Percentiles rank a stretch among this genome's conserved stretches.
Conservation (phyloP, 2,329 filamentous ascomycete species). For the Raffaelea arxii region DNA sequence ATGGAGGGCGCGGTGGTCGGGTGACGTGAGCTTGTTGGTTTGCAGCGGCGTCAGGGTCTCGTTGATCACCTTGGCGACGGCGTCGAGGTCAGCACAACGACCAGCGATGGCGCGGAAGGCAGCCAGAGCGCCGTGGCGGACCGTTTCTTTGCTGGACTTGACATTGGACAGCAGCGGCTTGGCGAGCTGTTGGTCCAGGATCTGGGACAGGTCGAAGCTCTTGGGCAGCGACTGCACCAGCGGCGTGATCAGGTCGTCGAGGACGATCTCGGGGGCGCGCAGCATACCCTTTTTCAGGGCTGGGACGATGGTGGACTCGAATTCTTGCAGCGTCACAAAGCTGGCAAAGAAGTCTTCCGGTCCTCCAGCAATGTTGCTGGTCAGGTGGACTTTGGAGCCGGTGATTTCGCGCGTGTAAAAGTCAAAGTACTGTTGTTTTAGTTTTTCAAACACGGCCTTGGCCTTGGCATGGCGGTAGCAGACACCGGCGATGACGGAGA, state of each 20-base stretch:
- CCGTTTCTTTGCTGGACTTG: conserved; percentile 75
- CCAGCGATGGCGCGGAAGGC: conserved; percentile 64
- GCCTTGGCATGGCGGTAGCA: conserved; percentile 60
- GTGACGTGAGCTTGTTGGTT: conserved; percentile 69
- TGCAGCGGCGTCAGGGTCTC: conserved; percentile 76
- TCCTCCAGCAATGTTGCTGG: conserved; percentile 61
- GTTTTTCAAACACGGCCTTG: conserved; percentile 50
- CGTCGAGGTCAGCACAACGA: conserved; percentile 45
- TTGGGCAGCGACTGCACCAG: conserved; percentile 61
- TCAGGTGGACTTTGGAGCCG: conserved; percentile 63
- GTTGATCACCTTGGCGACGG: conserved; percentile 59
- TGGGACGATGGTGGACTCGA: conserved; percentile 67
- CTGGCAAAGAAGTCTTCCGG: conserved; percentile 73
- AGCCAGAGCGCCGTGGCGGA: conserved; percentile 65
- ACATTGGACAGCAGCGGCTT: conserved; percentile 84
- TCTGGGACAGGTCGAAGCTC: conserved; percentile 65
- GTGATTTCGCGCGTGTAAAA: conserved; percentile 84
- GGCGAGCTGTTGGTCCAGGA: conserved; percentile 61
- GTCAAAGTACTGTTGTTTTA: conserved; percentile 64
- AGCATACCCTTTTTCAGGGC: conserved; percentile 81
- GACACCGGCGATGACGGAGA: conserved; percentile 83
- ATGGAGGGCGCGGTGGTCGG: conserved; percentile 76
- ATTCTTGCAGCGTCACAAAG: conserved; percentile 64
- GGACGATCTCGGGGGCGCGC: conserved; percentile 79
- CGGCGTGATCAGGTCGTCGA: conserved; percentile 67